phyloP scores from a whole-genome alignment of 129 eudicot genomes.

The Chrysanthemum seticuspe region DNA sequence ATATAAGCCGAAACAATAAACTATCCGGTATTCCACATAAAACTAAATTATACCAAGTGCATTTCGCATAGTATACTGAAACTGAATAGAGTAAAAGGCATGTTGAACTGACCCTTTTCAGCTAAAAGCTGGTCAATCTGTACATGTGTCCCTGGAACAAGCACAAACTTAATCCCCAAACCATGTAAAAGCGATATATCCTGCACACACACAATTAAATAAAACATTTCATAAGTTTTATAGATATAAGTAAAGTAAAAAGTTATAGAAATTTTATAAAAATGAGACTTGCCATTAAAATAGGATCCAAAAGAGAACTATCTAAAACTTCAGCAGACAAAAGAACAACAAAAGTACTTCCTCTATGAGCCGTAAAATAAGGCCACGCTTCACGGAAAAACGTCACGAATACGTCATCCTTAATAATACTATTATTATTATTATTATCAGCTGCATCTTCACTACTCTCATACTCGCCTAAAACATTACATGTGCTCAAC shows the following conservation, averaged over 20 bases:
- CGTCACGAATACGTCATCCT: constrained; percentile 71
- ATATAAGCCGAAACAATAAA: no score
- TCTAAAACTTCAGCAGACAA: constrained; percentile 82
- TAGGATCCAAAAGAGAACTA: constrained; percentile 60
- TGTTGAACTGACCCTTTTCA: constrained; percentile 57
- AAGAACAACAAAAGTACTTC: constrained; percentile 80
- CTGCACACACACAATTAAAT: constrained; percentile 38
- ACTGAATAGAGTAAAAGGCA: no score
- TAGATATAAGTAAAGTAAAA: no score
- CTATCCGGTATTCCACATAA: no score
- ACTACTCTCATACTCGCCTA: constrained; percentile 47
- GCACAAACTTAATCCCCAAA: constrained; percentile 83
- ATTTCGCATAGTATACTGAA: no score
- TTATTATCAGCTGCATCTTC: constrained; percentile 1
- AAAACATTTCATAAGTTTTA: no score
- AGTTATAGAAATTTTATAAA: neutral
- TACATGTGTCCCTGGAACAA: constrained; percentile 94
- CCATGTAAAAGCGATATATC: constrained; percentile 93
- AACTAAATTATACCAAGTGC: no score
- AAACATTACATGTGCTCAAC: constrained; percentile 39
- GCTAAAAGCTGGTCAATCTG: constrained; percentile 85
- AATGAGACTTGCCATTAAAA: constrained; percentile 62
- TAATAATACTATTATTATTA: constrained; percentile 32
- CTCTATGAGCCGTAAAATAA: constrained; percentile 84
- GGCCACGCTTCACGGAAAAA: constrained; percentile 98